These are phyloP conservation scores for Ceratocystis diversiconidia DNA, from an alignment of 2,329 filamentous ascomycete species.

Conservation along the genomic window DNA sequence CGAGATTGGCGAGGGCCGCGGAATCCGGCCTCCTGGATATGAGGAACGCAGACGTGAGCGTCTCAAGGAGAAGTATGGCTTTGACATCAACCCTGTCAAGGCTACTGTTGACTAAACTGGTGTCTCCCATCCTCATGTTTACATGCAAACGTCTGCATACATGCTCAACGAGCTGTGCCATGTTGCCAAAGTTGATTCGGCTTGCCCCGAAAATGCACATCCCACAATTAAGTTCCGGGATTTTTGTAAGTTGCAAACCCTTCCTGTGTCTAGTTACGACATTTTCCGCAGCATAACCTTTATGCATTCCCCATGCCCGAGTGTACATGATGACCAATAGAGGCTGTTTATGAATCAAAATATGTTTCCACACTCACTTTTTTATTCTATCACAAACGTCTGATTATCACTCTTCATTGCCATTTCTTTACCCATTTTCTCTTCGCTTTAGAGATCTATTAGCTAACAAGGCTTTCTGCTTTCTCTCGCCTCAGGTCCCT, in stretches of 20 bases:
- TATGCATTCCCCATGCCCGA: not conserved
- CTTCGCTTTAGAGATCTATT: slow-evolving; percentile 1
- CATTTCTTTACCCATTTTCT: not conserved
- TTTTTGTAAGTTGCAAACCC: slow-evolving; percentile 20
- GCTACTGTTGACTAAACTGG: slow-evolving; percentile 30
- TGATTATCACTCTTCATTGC: slow-evolving; percentile 14
- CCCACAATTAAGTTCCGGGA: not conserved
- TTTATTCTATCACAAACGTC: slow-evolving; percentile 19
- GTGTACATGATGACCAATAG: slow-evolving; percentile 29
- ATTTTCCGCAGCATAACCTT: not conserved
- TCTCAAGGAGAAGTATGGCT: slow-evolving; percentile 74
- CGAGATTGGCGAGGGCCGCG: slow-evolving; percentile 75
- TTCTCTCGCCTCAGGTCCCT: not conserved
- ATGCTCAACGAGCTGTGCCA: not conserved
- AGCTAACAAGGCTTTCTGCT: slow-evolving; percentile 12
- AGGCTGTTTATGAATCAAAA: slow-evolving; percentile 35
- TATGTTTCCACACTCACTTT: slow-evolving; percentile 17
- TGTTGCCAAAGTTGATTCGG: not conserved
- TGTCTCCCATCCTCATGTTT: slow-evolving; percentile 22
- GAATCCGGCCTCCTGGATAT: slow-evolving; percentile 67
- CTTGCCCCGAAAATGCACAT: not conserved
- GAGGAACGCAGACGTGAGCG: slow-evolving; percentile 69
- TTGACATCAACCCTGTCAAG: slow-evolving; percentile 60
- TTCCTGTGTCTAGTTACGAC: slow-evolving; percentile 14
- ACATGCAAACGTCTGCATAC: slow-evolving; percentile 25